Conservation (phyloP, 257 asterid species). For the Phtheirospermum japonicum region DNA sequence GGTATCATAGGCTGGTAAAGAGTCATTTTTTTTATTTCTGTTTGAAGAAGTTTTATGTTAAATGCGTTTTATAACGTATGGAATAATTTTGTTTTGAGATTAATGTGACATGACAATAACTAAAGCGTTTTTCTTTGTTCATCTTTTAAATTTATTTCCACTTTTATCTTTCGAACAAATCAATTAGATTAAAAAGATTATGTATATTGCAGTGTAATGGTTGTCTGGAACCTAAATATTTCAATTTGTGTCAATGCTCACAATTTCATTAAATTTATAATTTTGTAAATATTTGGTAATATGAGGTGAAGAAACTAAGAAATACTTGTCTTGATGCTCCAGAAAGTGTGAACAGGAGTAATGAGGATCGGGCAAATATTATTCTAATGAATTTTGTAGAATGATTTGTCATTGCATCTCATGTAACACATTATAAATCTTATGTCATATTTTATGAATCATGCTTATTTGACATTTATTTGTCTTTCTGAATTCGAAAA, state of each 20-base stretch:
- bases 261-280: not conserved
- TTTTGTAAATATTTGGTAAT: not conserved
- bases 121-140: not conserved
- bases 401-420: not conserved
- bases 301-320: not conserved
- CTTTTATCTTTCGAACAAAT: not conserved
- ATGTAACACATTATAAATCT: not conserved
- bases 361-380: too few species aligned
- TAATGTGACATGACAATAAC: too few species aligned
- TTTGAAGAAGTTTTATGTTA: not conserved
- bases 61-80: constrained; percentile 10
- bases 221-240: not conserved
- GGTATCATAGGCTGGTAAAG: constrained; percentile 47
- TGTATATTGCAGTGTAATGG: not conserved
- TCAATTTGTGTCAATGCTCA: constrained; percentile 6
- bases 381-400: too few species aligned
- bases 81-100: too few species aligned
- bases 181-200: not conserved
- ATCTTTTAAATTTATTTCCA: constrained; percentile 10
- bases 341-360: too few species aligned
- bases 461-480: not conserved
- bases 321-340: too few species aligned
- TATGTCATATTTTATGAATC: not conserved
- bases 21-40: constrained; percentile 22
- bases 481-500: constrained; percentile 3